These are phyloP conservation scores for Stagonosporopsis rhizophila DNA, from an alignment of 2,329 filamentous ascomycete genomes.

Conservation along the genomic window DNA sequence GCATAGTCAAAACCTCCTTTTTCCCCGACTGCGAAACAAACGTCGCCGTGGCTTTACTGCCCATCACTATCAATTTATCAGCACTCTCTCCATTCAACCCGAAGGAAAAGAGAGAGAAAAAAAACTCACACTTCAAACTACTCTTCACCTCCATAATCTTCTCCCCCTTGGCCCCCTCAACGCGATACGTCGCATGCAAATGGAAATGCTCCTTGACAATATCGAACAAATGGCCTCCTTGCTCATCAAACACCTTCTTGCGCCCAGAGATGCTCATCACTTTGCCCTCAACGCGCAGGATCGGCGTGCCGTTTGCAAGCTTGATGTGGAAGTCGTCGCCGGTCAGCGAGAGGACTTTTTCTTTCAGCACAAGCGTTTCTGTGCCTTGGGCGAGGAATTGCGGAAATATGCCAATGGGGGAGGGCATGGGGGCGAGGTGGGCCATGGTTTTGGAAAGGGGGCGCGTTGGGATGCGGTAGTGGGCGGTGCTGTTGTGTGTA, in stretches of 20 bases:
- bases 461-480: neutral
- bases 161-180: slow-evolving; percentile 55
- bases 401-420: slow-evolving; percentile 40
- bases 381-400: slow-evolving; percentile 37
- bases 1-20: slow-evolving; percentile 55
- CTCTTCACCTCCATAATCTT: slow-evolving; percentile 65
- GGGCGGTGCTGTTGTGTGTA: too few species aligned
- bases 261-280: slow-evolving; percentile 60
- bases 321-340: slow-evolving; percentile 71
- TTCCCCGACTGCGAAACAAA: slow-evolving; percentile 53
- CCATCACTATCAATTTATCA: slow-evolving; percentile 49
- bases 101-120: neutral
- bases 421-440: slow-evolving; percentile 20
- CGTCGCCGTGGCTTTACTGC: slow-evolving; percentile 62
- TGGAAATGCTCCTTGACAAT: slow-evolving; percentile 62
- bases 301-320: slow-evolving; percentile 59
- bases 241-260: slow-evolving; percentile 64
- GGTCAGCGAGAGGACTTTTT: slow-evolving; percentile 67
- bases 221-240: slow-evolving; percentile 64
- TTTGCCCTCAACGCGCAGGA: slow-evolving; percentile 66
- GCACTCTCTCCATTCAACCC: too few species aligned
- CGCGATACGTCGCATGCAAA: slow-evolving; percentile 61
- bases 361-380: slow-evolving; percentile 63
- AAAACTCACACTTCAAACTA: slow-evolving; percentile 59
- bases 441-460: slow-evolving; percentile 13